A percentile compares a stretch with the other conserved stretches of the same genome.
These are phyloP conservation scores for Nemania sp. DNA, from an alignment of 2,329 filamentous ascomycete genomes.

Conservation along the genomic window DNA sequence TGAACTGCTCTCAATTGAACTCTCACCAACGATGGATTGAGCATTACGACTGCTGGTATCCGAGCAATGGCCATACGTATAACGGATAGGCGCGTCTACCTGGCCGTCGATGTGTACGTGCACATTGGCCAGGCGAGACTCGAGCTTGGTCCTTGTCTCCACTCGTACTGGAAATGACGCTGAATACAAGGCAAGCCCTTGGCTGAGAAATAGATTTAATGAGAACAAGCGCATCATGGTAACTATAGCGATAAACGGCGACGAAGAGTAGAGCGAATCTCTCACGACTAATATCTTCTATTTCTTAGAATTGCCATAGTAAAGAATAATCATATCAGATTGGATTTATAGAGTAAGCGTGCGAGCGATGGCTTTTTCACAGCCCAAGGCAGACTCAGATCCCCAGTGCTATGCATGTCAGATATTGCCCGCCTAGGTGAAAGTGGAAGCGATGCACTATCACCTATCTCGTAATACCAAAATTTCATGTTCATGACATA, in stretches of 20 bases:
- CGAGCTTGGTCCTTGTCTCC: not conserved
- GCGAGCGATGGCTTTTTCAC: not conserved
- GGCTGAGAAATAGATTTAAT: conserved; percentile 1
- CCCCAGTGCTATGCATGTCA: not conserved
- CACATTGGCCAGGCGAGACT: conserved; percentile 9
- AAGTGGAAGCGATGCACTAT: not conserved
- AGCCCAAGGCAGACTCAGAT: not conserved
- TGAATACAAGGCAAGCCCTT: not conserved
- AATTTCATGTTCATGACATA: not conserved
- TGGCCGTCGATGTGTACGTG: conserved; percentile 1
- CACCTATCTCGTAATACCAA: not conserved
- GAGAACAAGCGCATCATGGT: not conserved
- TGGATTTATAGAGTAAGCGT: not conserved
- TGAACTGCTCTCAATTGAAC: not conserved
- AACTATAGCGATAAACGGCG: not conserved
- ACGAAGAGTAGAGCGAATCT: not conserved
- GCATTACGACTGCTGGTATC: not conserved
- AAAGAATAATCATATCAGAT: not conserved
- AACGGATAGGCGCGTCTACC: conserved; percentile 2
- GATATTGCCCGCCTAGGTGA: not conserved
- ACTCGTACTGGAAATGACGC: conserved; percentile 3
- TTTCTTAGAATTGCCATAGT: not conserved
- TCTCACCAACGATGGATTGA: not conserved
- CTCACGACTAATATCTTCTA: not conserved
- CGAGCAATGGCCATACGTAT: conserved; percentile 9